These are phyloP conservation scores for Speleostelium caveatum DNA, from an alignment of 78 protist genomes.

Conservation along the genomic window DNA sequence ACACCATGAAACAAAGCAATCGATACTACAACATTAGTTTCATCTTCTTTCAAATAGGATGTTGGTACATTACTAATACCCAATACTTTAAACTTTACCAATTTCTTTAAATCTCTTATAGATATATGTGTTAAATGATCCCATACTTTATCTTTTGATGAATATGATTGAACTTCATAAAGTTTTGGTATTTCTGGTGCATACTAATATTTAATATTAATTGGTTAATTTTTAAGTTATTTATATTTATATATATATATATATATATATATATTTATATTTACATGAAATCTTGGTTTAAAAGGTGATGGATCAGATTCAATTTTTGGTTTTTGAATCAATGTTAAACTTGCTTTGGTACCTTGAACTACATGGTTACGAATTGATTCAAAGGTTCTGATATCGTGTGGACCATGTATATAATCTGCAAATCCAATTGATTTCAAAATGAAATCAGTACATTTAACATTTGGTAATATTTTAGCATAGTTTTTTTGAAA, in stretches of 20 bases:
- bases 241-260: no score
- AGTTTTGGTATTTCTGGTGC: conserved; percentile 5
- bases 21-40: conserved; percentile 34
- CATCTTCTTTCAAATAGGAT: conserved; percentile 29
- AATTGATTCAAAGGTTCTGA: conserved; percentile 47
- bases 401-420: conserved; percentile 61
- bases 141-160: background rate
- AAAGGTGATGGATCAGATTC: conserved; percentile 67
- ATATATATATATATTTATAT: no score
- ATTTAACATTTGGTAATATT: conserved; percentile 61
- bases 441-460: conserved; percentile 44
- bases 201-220: background rate
- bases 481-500: conserved; percentile 56
- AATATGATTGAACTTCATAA: background rate
- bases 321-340: conserved; percentile 50
- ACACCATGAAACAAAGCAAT: conserved; percentile 70
- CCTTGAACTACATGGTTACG: conserved; percentile 48
- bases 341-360: conserved; percentile 26
- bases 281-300: conserved; percentile 49
- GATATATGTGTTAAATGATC: conserved; percentile 64
- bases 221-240: no score
- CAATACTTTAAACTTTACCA: conserved; percentile 29
- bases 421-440: conserved; percentile 61
- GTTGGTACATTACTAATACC: conserved; percentile 30
- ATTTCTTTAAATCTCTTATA: conserved; percentile 55